Conservation (phyloP, 345 rosid genomes). For the Hibiscus tridactylites region DNA sequence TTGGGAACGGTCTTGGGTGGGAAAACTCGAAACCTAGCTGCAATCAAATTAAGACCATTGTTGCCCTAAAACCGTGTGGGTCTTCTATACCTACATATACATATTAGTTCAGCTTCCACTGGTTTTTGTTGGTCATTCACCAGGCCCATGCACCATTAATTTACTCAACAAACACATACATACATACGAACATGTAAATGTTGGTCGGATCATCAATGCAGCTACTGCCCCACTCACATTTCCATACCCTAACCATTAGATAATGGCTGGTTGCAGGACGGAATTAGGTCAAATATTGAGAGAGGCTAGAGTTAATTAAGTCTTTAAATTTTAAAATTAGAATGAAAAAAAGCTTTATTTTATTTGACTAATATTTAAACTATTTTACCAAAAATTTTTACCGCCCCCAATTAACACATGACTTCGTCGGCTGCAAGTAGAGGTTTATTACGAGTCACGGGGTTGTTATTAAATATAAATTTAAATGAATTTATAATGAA, state of each 20-base stretch:
- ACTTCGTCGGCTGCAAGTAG: no score
- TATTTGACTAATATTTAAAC: no score
- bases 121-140: neutral
- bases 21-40: neutral
- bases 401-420: no score
- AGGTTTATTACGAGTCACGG: no score
- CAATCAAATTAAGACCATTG: neutral
- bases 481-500: no score
- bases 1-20: neutral
- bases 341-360: no score
- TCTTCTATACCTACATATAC: neutral
- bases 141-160: conserved; percentile 15
- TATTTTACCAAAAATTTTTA: no score
- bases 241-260: neutral
- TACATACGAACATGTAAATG: neutral
- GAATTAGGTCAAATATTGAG: no score
- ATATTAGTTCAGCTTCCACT: neutral
- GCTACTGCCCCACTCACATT: neutral
- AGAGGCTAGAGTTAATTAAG: no score
- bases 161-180: neutral
- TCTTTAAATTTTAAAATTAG: no score
- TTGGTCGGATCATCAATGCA: conserved; percentile 12
- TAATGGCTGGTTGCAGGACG: neutral
- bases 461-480: no score
- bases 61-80: conserved; percentile 1